Base-by-base conservation (phyloP, 2,329 filamentous ascomycete species). In the Aphanoascus verrucosus region DNA sequence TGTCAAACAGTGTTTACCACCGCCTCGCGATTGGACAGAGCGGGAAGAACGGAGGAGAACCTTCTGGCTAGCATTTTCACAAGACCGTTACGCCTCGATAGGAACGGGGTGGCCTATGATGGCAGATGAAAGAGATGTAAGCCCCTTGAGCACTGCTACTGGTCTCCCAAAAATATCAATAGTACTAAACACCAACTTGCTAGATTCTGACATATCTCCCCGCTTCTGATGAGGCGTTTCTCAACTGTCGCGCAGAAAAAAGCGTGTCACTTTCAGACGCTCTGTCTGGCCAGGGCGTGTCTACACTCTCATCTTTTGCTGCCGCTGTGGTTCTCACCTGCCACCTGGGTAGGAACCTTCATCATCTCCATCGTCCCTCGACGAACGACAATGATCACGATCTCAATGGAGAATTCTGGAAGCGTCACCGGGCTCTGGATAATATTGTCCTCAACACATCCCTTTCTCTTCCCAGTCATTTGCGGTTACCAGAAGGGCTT, bases 51-150 rank as follows among this genome's bases (percentile, higher is more conserved):
- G 93, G 60, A 79, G 93, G 50, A 79, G 93, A 59, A 94, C 89
- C 0, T 97, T 97, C 61, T 98, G 93, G 93, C 85, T 93, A 82
- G 81, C 86, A 2, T 97, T 95, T 64, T 88, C 85, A 61, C 75
- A 89, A 58, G 93, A 97, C 64, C 82, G 93, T 50, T 97, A 95
- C 69, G 87, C 89, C 5, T 96, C 89, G 63, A 93, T 96, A 54
- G 93, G 93, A 34, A 97, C 93, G 1, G 93, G 93, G 5, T 97
- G 93, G 93, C 93, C 93, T 0, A 91, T 97, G 86, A 83, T 80
- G 0, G 81, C 97, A 52, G 91, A 97, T 59, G 93, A 98, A 70
- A 81, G 79, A 65, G 93, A 98, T 67, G 79, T 82, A 62, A 69
- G 76, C 7, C 23, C 3, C 7, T 28, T 64, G 20, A 19, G 35